phyloP scores from a whole-genome alignment of 805 yeast genomes.

The Saccharomycopsis microspora region DNA sequence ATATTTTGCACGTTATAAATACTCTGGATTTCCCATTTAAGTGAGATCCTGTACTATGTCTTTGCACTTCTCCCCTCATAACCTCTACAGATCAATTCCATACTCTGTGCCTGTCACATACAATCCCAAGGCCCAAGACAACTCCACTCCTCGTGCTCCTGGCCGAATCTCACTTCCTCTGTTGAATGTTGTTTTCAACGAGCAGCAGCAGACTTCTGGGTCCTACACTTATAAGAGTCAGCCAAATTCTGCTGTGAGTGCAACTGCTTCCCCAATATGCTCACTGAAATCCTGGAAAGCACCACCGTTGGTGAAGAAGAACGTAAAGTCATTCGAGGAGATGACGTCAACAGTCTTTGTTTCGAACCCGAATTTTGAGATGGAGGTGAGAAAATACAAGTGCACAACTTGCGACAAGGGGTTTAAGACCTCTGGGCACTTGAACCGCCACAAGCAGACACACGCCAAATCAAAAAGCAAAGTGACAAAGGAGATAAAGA shows the following conservation, averaged over 20 bases:
- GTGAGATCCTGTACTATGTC: no score
- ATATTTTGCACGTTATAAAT: no score
- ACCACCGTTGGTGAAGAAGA: neutral
- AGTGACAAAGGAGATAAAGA: neutral
- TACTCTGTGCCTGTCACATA: no score
- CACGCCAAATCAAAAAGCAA: slow-evolving; percentile 2
- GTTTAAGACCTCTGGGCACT: slow-evolving; percentile 11
- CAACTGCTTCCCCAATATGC: neutral
- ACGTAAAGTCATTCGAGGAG: slow-evolving; percentile 5
- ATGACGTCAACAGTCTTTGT: slow-evolving; percentile 10
- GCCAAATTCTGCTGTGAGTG: neutral
- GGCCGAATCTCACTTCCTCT: neutral
- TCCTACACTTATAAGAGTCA: neutral
- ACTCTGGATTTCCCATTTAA: no score
- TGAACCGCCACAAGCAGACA: slow-evolving; percentile 7
- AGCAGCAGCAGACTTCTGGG: neutral
- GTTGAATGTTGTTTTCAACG: neutral
- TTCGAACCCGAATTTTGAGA: slow-evolving; percentile 14
- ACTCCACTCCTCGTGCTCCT: neutral
- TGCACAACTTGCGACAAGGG: slow-evolving; percentile 12
- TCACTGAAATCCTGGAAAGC: neutral
- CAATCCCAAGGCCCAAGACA: neutral
- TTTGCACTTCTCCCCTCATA: neutral
- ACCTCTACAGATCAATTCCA: neutral
- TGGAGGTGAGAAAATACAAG: slow-evolving; percentile 8